Conservation (phyloP, 2,329 filamentous ascomycete species). For the Cladosporium halotolerans region DNA sequence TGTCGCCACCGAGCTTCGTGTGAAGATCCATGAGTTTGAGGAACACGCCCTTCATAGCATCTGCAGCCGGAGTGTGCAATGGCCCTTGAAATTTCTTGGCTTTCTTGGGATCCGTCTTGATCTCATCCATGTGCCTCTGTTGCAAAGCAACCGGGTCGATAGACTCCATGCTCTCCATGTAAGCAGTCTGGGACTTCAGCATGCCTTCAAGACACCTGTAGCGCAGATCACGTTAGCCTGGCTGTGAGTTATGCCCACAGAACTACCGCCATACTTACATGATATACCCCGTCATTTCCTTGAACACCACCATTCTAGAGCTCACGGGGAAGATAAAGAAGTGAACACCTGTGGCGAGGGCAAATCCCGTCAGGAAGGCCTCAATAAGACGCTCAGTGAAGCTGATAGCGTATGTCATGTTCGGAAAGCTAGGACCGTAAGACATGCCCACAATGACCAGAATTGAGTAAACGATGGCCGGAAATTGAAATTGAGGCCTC, state of each 20-base stretch:
- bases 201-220: conserved; percentile 44
- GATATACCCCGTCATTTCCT: conserved; percentile 56
- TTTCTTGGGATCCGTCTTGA: conserved; percentile 21
- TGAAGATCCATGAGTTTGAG: conserved; percentile 45
- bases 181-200: conserved; percentile 56
- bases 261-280: conserved; percentile 18
- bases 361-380: conserved; percentile 60
- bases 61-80: conserved; percentile 20
- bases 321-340: conserved; percentile 62
- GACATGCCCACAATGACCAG: conserved; percentile 59
- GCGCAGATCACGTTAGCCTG: background rate
- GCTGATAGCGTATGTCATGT: conserved; percentile 45
- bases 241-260: background rate
- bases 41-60: conserved; percentile 27
- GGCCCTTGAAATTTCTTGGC: conserved; percentile 37
- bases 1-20: conserved; percentile 60
- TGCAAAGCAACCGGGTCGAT: conserved; percentile 39
- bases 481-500: conserved; percentile 60
- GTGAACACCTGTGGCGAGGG: conserved; percentile 55
- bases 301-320: conserved; percentile 58
- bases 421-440: conserved; percentile 55
- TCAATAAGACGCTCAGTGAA: conserved; percentile 53
- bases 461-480: conserved; percentile 64
- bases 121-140: conserved; percentile 16
- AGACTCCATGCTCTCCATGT: conserved; percentile 57